phyloP scores from a whole-genome alignment of 164 flowering plant species.

The Protea cynaroides region DNA sequence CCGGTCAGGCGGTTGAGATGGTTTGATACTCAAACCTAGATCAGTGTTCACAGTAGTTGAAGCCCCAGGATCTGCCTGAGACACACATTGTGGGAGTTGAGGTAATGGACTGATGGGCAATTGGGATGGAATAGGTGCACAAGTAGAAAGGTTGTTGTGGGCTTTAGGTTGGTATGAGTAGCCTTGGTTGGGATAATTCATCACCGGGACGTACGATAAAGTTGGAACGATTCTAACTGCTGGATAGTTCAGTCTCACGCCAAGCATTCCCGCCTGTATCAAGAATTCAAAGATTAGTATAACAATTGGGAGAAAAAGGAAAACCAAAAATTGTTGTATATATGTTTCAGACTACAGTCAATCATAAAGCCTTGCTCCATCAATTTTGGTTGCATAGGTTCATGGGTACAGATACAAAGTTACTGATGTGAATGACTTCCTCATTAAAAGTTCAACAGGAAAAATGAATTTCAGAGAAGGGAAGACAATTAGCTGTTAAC shows the following conservation, averaged over 20 bases:
- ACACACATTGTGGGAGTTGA: slow-evolving; percentile 2
- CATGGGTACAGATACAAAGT: too few species aligned
- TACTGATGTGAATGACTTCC: too few species aligned
- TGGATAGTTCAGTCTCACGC: slow-evolving; percentile 1
- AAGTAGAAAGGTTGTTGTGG: background rate
- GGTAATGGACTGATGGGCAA: background rate
- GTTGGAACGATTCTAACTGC: slow-evolving; percentile 3
- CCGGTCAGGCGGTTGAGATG: background rate
- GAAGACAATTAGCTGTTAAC: background rate
- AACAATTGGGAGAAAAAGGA: background rate
- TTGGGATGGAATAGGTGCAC: background rate
- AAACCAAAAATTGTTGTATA: background rate
- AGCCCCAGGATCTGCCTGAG: background rate
- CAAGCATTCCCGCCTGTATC: background rate
- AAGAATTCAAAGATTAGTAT: background rate
- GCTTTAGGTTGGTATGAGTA: slow-evolving; percentile 1
- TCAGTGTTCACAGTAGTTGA: slow-evolving; percentile 3
- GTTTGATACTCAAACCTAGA: slow-evolving; percentile 10
- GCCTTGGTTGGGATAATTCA: background rate
- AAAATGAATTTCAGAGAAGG: too few species aligned
- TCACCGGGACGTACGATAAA: slow-evolving; percentile 2
- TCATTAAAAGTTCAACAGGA: too few species aligned
- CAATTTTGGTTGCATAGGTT: too few species aligned
- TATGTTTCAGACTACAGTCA: too few species aligned
- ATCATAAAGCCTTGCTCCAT: too few species aligned